Evolutionary conservation across 768 basidiomycete genomes (phyloP), one percentile per base, ranked within the genome.

Genomic region (Coprinopsis cinerea): DNA sequence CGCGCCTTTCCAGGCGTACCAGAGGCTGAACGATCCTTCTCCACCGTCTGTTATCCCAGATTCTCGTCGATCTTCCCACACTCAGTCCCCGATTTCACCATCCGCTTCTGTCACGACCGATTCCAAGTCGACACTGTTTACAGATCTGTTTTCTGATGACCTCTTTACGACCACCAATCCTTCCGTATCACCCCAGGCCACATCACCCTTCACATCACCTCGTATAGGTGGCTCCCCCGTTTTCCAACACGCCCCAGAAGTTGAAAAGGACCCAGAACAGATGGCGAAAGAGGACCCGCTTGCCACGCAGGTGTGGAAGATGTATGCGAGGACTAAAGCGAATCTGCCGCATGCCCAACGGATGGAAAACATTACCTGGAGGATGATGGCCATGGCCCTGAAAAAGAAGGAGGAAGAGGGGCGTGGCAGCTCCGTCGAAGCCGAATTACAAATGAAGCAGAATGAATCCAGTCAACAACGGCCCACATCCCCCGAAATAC

Each of bases 291-390:
- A 92, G 45, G 94, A 96, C 63, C 94, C 93, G 5, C 74, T 96
- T 18, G 92, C 92, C 0, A 88, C 94, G 1, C 92, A 97, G 68
- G 88, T 98, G 25, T 98, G 95, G 95, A 92, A 85, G 71, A 88
- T 97, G 79, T 98, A 90, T 61, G 83, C 92, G 28, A 82, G 88
- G 53, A 88, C 87, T 40, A 93, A 92, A 68, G 88, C 86, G n/a
- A 79, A 76, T 26, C 68, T 95, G 49, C 92, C 94, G 25, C 91
- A 95, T 62, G 91, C 88, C 0, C 90, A 93, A 67, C 73, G 94
- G 61, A 93, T 99, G 91, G 96, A 98, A 71, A 98, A 97, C 62
- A 66, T 98, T 48, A 96, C 94, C 0, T 97, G 95, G 95, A 72
- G 96, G 52, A 90, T 98, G 92, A 97, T 97, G 94, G 88, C 93